These are phyloP conservation scores for Alternaria sp. DNA, from an alignment of 2,329 filamentous ascomycete species.

Conservation along the genomic window DNA sequence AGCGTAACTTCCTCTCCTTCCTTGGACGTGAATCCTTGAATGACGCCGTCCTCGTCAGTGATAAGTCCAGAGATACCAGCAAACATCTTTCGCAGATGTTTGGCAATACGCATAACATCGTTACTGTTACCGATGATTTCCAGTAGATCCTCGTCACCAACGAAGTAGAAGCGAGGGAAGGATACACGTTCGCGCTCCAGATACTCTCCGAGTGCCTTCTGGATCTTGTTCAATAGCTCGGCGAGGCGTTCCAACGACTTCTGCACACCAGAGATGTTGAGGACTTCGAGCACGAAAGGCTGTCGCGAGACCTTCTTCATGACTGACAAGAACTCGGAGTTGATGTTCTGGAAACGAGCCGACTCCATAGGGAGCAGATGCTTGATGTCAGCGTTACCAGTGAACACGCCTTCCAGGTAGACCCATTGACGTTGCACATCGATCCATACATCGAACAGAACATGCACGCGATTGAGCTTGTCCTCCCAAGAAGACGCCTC, in stretches of 20 bases:
- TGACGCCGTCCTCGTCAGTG: slow-evolving; percentile 88
- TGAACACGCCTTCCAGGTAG: slow-evolving; percentile 98
- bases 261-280: slow-evolving; percentile 94
- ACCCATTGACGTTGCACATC: slow-evolving; percentile 99
- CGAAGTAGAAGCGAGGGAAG: slow-evolving; percentile 99
- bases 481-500: slow-evolving; percentile 97
- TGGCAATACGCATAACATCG: slow-evolving; percentile 92
- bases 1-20: slow-evolving; percentile 88
- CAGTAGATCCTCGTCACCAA: slow-evolving; percentile 95
- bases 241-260: slow-evolving; percentile 94
- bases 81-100: slow-evolving; percentile 99
- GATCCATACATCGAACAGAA: slow-evolving; percentile 99
- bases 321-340: slow-evolving; percentile 97
- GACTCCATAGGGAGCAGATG: slow-evolving; percentile 96
- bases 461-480: slow-evolving; percentile 94
- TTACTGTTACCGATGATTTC: slow-evolving; percentile 99
- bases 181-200: slow-evolving; percentile 96
- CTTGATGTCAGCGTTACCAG: slow-evolving; percentile 98
- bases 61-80: slow-evolving; percentile 89
- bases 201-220: slow-evolving; percentile 98
- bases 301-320: slow-evolving; percentile 99
- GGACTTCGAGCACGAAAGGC: slow-evolving; percentile 91
- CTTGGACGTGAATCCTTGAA: slow-evolving; percentile 92
- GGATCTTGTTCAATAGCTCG: slow-evolving; percentile 98
- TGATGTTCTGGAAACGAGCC: slow-evolving; percentile 97